Base-by-base conservation (phyloP, 176 grass and related monocot genomes). In the Paspalum vaginatum region DNA sequence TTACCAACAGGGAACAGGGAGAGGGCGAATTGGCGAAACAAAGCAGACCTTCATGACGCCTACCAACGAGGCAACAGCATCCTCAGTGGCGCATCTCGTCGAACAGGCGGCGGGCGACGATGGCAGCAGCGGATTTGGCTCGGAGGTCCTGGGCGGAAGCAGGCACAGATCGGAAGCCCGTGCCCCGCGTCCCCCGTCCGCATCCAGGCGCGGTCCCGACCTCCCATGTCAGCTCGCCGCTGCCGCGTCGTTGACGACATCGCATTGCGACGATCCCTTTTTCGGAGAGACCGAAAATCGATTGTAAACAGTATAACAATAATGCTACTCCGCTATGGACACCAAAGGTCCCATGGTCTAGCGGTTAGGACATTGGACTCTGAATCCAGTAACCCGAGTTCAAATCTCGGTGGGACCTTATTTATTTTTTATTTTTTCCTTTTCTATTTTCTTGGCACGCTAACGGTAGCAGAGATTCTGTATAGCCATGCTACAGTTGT, bases 341-440 rank as follows among this genome's bases (percentile, higher is more conserved):
- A 65, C 0, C 9, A 57, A 42, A 22, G 85, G 80, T 87, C 74
- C 87, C 59, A 87, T 93, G 87, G 91, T 93, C 91, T 90, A 93
- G 91, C 58, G 91, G 91, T 93, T 93, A 90, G 91, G 87, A 93
- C 91, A 90, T 87, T 82, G 10, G 91, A 93, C 91, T 93, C 91
- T 93, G 91, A 93, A 93, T 93, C 91, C 9, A 82, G 91, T 93
- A 90, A 90, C 91, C 84, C 85, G 88, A 93, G 91, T 93, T 93
- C 91, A 93, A 93, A 32, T 90, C 88, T 93, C 91, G 84, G 85
- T 93, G 45, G 91, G 82, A 88, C 85, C 91, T 91, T 0, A 1
- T 68, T 72, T 79, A 32, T 32, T 32, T 32, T 32, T 32, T 32
- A 32, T 32, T 32, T 32, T 32, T 3, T 3, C 32, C 1, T 32